phyloP scores from a whole-genome alignment of 2,329 filamentous ascomycete species.

The Lasiodiplodia gonubiensis region DNA sequence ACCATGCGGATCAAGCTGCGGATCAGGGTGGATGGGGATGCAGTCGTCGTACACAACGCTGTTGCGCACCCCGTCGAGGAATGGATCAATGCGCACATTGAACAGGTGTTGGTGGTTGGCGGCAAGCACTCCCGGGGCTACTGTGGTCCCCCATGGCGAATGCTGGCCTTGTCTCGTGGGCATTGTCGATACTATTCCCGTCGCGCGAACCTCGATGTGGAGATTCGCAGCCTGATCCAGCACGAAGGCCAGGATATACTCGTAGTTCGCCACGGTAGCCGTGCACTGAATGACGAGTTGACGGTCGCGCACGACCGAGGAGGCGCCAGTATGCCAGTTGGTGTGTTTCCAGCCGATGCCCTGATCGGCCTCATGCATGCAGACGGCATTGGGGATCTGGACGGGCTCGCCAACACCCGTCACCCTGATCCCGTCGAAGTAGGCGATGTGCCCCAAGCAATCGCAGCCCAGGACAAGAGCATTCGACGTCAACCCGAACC shows the following conservation, averaged over 20 bases:
- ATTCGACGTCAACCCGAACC: slow-evolving; percentile 70
- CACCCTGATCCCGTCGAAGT: slow-evolving; percentile 64
- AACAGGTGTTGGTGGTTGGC: slow-evolving; percentile 76
- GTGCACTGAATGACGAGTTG: slow-evolving; percentile 71
- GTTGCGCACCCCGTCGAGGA: slow-evolving; percentile 63
- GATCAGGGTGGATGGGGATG: slow-evolving; percentile 55
- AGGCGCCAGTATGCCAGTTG: slow-evolving; percentile 68
- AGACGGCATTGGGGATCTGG: slow-evolving; percentile 65
- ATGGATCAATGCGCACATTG: slow-evolving; percentile 67
- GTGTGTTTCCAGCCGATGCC: slow-evolving; percentile 75
- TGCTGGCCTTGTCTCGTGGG: slow-evolving; percentile 64
- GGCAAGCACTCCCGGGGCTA: slow-evolving; percentile 67
- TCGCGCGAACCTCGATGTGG: slow-evolving; percentile 66
- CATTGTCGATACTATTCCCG: slow-evolving; percentile 68
- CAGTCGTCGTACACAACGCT: slow-evolving; percentile 62
- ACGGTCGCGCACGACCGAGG: slow-evolving; percentile 65
- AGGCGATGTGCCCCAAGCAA: slow-evolving; percentile 71
- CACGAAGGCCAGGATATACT: slow-evolving; percentile 70
- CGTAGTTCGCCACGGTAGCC: slow-evolving; percentile 73
- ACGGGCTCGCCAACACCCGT: slow-evolving; percentile 61
- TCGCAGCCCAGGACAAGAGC: slow-evolving; percentile 72
- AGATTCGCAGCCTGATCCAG: slow-evolving; percentile 69
- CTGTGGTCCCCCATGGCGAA: slow-evolving; percentile 64
- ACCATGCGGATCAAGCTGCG: slow-evolving; percentile 64
- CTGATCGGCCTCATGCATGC: slow-evolving; percentile 72